Evolutionary conservation across 352 stramenopile species (phyloP).

Genomic region (Phytopythium montanum): DNA sequence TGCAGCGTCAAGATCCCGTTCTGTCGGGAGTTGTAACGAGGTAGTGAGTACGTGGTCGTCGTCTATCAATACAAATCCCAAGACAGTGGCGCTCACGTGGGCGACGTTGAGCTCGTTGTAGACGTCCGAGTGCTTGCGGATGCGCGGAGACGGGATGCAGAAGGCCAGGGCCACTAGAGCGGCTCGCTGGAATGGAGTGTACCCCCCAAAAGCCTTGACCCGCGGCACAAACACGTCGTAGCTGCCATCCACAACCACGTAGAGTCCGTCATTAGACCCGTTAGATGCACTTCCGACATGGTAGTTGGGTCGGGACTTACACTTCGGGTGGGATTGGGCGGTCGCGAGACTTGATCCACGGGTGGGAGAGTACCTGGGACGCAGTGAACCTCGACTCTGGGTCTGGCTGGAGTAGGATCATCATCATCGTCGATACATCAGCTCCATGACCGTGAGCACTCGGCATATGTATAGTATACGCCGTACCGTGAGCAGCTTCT

Average conservation of each 20-base stretch:
- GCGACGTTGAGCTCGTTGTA: slow-evolving; percentile 82
- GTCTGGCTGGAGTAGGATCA: slow-evolving; percentile 28
- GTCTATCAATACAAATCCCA: not conserved
- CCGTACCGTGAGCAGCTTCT: slow-evolving; percentile 66
- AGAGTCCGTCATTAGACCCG: not conserved
- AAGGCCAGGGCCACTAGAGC: slow-evolving; percentile 71
- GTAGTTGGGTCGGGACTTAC: slow-evolving; percentile 15
- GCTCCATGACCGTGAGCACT: not conserved
- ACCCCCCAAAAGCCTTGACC: slow-evolving; percentile 64
- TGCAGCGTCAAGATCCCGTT: slow-evolving; percentile 70
- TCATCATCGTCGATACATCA: not conserved
- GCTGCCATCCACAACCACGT: slow-evolving; percentile 9
- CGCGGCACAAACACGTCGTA: slow-evolving; percentile 67
- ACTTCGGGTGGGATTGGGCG: slow-evolving; percentile 31
- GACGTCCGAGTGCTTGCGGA: slow-evolving; percentile 49
- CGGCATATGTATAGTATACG: too few species aligned
- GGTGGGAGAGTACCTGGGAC: slow-evolving; percentile 56
- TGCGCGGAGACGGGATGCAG: slow-evolving; percentile 53
- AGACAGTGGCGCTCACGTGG: slow-evolving; percentile 30
- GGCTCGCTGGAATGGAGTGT: slow-evolving; percentile 53
- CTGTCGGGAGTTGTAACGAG: too few species aligned
- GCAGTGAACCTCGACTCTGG: slow-evolving; percentile 50
- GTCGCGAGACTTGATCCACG: slow-evolving; percentile 67
- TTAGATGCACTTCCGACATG: not conserved
- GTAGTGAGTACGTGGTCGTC: too few species aligned